Percentiles rank a stretch among this genome's conserved stretches.
These are phyloP conservation scores for Talaromyces proteolyticus DNA, from an alignment of 495 filamentous ascomycete species.

Conservation along the genomic window DNA sequence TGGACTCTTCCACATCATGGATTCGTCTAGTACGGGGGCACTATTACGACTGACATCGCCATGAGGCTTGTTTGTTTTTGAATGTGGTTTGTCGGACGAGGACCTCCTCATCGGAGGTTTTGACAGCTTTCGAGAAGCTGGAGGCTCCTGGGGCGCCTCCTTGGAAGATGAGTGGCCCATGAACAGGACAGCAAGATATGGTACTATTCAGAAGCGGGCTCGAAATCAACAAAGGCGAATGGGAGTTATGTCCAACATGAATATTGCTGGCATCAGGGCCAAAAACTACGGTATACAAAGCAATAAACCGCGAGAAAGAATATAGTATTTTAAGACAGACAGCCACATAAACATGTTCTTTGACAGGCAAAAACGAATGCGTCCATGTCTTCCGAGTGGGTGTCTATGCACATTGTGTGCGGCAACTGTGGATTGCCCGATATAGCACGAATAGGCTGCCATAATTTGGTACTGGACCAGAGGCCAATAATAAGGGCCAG, in stretches of 20 bases:
- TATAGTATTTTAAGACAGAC: too few relatives aligned
- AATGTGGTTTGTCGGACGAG: background rate
- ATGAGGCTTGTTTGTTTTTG: constrained; percentile 12
- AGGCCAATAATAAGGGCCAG: background rate
- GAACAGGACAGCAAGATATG: too few relatives aligned
- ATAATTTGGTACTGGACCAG: background rate
- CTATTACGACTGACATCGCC: constrained; percentile 3
- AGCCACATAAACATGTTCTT: too few relatives aligned
- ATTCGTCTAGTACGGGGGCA: background rate
- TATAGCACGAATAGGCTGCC: background rate
- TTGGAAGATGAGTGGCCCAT: constrained; percentile 17
- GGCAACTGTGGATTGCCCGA: background rate
- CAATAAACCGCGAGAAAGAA: too few relatives aligned
- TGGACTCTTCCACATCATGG: constrained; percentile 8
- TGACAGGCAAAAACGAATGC: background rate
- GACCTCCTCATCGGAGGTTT: constrained; percentile 28
- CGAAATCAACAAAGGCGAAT: too few relatives aligned
- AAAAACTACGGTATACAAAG: too few relatives aligned
- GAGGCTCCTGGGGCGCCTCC: constrained; percentile 28
- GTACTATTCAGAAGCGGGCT: too few relatives aligned
- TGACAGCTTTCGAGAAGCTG: constrained; percentile 33
- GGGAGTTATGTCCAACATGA: too few relatives aligned
- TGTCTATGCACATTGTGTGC: background rate
- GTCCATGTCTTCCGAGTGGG: background rate
- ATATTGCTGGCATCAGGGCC: too few relatives aligned